Percentiles rank a stretch among this genome's conserved stretches.
Conservation (phyloP, 192 early-diverging fungal genomes). For the Lobosporangium transversale region DNA sequence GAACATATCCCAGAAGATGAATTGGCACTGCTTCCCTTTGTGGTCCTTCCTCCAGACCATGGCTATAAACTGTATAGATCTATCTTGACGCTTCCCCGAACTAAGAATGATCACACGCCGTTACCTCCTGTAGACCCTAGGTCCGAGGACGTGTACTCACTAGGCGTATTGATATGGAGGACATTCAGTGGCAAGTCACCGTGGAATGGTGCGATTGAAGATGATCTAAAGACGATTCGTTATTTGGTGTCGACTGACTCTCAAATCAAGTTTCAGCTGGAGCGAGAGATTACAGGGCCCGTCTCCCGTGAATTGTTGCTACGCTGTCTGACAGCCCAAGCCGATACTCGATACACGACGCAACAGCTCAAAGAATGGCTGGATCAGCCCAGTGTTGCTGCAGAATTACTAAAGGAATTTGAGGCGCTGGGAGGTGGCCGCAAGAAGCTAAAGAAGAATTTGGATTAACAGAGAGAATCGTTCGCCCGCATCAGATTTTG, state of each 20-base stretch:
- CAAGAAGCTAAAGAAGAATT: constrained; percentile 44
- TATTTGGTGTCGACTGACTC: constrained; percentile 59
- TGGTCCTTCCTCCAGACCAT: constrained; percentile 65
- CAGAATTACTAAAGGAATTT: constrained; percentile 61
- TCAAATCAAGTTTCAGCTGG: constrained; percentile 60
- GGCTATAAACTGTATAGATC: constrained; percentile 69
- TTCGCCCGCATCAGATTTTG: neutral
- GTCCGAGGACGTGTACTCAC: constrained; percentile 65
- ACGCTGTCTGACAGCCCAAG: constrained; percentile 54
- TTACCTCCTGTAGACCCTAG: constrained; percentile 60
- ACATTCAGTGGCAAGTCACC: constrained; percentile 69
- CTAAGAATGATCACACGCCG: constrained; percentile 55
- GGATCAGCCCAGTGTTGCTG: constrained; percentile 47
- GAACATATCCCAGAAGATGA: constrained; percentile 53
- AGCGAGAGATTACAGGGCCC: constrained; percentile 56
- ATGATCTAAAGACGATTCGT: constrained; percentile 63
- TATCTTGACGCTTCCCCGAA: constrained; percentile 64
- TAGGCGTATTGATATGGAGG: constrained; percentile 69
- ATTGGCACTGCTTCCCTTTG: constrained; percentile 57
- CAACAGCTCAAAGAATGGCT: constrained; percentile 60
- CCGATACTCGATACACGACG: constrained; percentile 57
- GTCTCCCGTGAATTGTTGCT: constrained; percentile 57
- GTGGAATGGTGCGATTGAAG: constrained; percentile 68
- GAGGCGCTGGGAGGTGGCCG: constrained; percentile 47
- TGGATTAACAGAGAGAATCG: constrained; percentile 18